phyloP scores from a whole-genome alignment of 2,329 filamentous ascomycete genomes.

The Mariannaea sp. region DNA sequence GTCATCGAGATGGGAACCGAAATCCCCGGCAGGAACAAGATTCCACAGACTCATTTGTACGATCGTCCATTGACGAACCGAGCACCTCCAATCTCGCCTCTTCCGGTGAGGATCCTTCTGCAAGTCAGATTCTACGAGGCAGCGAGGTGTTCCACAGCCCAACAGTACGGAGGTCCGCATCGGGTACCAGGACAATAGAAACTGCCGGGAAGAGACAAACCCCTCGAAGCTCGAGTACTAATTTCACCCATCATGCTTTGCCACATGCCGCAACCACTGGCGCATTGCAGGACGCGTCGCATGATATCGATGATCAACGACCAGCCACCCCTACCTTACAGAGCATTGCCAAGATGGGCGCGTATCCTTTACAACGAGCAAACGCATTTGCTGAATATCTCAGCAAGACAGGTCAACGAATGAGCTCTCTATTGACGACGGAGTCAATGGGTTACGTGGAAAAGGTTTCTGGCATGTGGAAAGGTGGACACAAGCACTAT shows the following conservation, averaged over 20 bases:
- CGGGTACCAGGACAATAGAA: slow-evolving; percentile 40
- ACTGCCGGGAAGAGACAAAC: slow-evolving; percentile 19
- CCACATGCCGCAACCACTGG: slow-evolving; percentile 48
- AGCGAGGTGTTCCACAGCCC: slow-evolving; percentile 89
- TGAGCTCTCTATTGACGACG: slow-evolving; percentile 81
- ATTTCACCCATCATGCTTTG: slow-evolving; percentile 15
- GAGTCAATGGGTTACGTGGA: slow-evolving; percentile 97
- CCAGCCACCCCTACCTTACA: slow-evolving; percentile 52
- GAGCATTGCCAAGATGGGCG: slow-evolving; percentile 63
- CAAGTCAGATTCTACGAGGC: slow-evolving; percentile 85
- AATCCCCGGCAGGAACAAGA: slow-evolving; percentile 51
- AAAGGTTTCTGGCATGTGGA: slow-evolving; percentile 97
- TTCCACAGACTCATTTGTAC: slow-evolving; percentile 72
- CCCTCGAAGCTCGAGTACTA: slow-evolving; percentile 25
- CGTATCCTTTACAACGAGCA: slow-evolving; percentile 82
- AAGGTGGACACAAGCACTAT: slow-evolving; percentile 89
- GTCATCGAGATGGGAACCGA: slow-evolving; percentile 24
- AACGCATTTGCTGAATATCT: slow-evolving; percentile 83
- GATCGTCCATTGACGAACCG: slow-evolving; percentile 72
- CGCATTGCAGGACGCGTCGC: slow-evolving; percentile 32
- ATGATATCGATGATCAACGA: slow-evolving; percentile 27
- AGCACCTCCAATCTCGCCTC: slow-evolving; percentile 74
- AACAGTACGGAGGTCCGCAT: slow-evolving; percentile 62
- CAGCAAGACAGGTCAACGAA: slow-evolving; percentile 75
- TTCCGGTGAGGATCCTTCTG: slow-evolving; percentile 77